These are phyloP conservation scores for Toxicodendron radicans DNA, from an alignment of 345 rosid genomes.

Conservation along the genomic window DNA sequence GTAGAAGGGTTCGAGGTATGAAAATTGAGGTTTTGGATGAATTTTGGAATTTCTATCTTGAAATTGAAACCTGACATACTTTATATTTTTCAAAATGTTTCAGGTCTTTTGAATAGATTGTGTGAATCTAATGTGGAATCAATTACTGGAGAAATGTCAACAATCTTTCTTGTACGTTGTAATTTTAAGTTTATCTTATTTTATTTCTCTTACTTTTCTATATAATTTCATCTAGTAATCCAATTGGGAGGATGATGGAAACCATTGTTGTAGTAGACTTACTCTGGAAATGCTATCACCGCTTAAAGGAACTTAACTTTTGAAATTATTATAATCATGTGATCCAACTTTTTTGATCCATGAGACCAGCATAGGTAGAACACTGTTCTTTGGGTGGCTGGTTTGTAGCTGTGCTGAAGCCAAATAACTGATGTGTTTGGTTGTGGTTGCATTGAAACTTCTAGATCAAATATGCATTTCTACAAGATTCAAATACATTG, in stretches of 20 bases:
- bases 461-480: conserved; percentile 4
- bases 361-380: neutral
- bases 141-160: conserved; percentile 69
- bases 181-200: neutral
- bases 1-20: conserved; percentile 75
- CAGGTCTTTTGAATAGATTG: conserved; percentile 85
- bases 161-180: conserved; percentile 60
- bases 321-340: neutral
- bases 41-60: conserved; percentile 9
- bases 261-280: neutral
- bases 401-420: neutral
- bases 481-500: too few species aligned
- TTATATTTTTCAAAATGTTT: conserved; percentile 25
- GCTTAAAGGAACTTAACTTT: neutral
- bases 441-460: neutral
- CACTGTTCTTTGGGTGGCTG: neutral
- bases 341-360: neutral
- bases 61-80: conserved; percentile 19
- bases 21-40: conserved; percentile 15
- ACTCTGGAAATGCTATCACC: neutral
- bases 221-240: neutral
- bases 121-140: conserved; percentile 90
- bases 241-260: neutral
- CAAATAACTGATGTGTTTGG: neutral
- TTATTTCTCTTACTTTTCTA: neutral